Percentiles rank a stretch among this genome's conserved stretches.
Conservation (phyloP, 805 yeast genomes). For the Limtongia smithiae region DNA sequence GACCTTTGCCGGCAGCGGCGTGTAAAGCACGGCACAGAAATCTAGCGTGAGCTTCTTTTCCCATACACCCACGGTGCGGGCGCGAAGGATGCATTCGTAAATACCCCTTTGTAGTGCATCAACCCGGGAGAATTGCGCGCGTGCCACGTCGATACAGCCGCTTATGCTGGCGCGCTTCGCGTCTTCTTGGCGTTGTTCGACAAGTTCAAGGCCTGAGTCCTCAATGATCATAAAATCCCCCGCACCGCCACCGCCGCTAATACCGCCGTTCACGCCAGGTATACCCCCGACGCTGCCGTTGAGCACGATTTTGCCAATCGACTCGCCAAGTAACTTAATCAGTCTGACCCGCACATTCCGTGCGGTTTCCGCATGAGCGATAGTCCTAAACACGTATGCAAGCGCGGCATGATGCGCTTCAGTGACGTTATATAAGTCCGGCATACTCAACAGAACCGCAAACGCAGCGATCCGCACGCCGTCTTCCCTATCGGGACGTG, state of each 20-base stretch:
- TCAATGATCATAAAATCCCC: conserved; percentile 56
- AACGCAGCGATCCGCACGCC: conserved; percentile 67
- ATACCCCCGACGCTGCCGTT: conserved; percentile 15
- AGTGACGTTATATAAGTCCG: conserved; percentile 67
- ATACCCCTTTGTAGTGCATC: conserved; percentile 54
- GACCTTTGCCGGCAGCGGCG: conserved; percentile 55
- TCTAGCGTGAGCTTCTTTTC: conserved; percentile 63
- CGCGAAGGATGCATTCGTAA: conserved; percentile 64
- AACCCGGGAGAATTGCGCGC: conserved; percentile 54
- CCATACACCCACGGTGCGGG: conserved; percentile 56
- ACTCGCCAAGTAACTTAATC: conserved; percentile 28
- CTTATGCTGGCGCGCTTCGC: conserved; percentile 59
- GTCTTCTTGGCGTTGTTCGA: conserved; percentile 57
- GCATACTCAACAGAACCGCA: conserved; percentile 57
- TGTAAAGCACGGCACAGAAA: conserved; percentile 61
- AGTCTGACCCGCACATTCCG: conserved; percentile 44
- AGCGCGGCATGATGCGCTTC: conserved; percentile 50
- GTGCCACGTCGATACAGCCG: conserved; percentile 62
- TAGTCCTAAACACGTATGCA: conserved; percentile 55
- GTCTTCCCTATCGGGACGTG: conserved; percentile 45
- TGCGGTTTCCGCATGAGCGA: conserved; percentile 53
- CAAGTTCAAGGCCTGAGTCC: conserved; percentile 45
- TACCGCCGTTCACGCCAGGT: conserved; percentile 14
- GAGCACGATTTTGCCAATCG: conserved; percentile 24
- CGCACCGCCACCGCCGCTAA: conserved; percentile 31